Percentiles rank a stretch among this genome's conserved stretches.
phyloP scores from a whole-genome alignment of 805 yeast genomes.

The Zygoascus flipseniorum region DNA sequence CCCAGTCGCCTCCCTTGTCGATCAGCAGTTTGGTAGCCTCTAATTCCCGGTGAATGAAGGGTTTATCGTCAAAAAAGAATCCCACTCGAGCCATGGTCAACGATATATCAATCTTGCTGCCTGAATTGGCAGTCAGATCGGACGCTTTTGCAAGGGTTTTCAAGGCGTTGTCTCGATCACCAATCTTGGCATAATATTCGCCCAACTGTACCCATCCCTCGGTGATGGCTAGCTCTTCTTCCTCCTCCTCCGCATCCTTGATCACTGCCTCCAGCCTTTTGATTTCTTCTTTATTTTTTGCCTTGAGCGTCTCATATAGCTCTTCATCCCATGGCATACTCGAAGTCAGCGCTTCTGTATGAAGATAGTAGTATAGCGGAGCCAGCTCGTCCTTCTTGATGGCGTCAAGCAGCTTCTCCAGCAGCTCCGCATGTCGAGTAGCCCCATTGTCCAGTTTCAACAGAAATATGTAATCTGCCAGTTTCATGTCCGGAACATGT shows the following conservation, averaged over 20 bases:
- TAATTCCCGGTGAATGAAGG: constrained; percentile 58
- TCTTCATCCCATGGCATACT: constrained; percentile 51
- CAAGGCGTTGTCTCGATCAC: constrained; percentile 68
- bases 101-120: constrained; percentile 79
- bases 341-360: constrained; percentile 34
- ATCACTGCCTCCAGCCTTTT: constrained; percentile 38
- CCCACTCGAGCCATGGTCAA: constrained; percentile 81
- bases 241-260: constrained; percentile 54
- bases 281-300: constrained; percentile 49
- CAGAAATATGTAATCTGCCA: constrained; percentile 73
- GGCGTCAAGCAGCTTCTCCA: constrained; percentile 40
- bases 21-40: constrained; percentile 66
- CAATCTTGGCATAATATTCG: constrained; percentile 77
- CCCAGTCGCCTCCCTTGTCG: constrained; percentile 99
- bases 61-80: constrained; percentile 77
- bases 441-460: constrained; percentile 33
- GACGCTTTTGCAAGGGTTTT: constrained; percentile 61
- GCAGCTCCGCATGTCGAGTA: constrained; percentile 36
- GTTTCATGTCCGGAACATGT: constrained; percentile 62
- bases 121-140: constrained; percentile 75
- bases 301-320: constrained; percentile 42
- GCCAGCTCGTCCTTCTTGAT: constrained; percentile 62
- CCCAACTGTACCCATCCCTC: constrained; percentile 74
- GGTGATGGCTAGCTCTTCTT: constrained; percentile 78
- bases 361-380: constrained; percentile 70